Conservation (phyloP, 1,284 basidiomycete species). For the Malassezia nana region DNA sequence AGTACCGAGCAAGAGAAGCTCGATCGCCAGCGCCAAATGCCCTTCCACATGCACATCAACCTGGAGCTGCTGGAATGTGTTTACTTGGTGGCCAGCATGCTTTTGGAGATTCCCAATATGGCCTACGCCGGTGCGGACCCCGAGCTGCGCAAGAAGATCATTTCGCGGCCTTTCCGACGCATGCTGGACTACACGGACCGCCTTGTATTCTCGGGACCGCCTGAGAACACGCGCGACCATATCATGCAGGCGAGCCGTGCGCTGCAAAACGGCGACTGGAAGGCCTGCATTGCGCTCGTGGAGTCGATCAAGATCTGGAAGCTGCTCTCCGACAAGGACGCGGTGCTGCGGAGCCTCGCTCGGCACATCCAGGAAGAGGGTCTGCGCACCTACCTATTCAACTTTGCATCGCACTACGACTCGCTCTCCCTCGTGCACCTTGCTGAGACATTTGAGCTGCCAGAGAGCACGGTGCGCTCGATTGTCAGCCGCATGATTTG, state of each 20-base stretch:
- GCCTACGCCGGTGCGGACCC: slow-evolving; percentile 89
- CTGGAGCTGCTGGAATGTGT: slow-evolving; percentile 93
- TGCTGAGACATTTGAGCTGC: slow-evolving; percentile 74
- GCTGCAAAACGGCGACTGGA: slow-evolving; percentile 92
- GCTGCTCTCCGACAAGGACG: slow-evolving; percentile 71
- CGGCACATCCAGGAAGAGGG: slow-evolving; percentile 98
- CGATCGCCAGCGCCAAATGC: slow-evolving; percentile 86
- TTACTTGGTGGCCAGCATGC: slow-evolving; percentile 95
- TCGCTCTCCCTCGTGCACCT: slow-evolving; percentile 79
- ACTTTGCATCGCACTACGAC: slow-evolving; percentile 89
- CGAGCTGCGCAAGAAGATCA: slow-evolving; percentile 61
- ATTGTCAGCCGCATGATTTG: slow-evolving; percentile 98
- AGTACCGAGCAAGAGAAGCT: slow-evolving; percentile 92
- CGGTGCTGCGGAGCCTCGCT: slow-evolving; percentile 88
- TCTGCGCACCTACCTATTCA: slow-evolving; percentile 91
- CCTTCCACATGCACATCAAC: slow-evolving; percentile 99
- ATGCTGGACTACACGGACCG: slow-evolving; percentile 93
- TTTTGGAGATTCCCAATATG: slow-evolving; percentile 88
- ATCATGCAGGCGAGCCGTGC: slow-evolving; percentile 99
- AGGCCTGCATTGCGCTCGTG: slow-evolving; percentile 81
- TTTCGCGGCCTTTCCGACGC: slow-evolving; percentile 89
- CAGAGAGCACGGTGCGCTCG: slow-evolving; percentile 70
- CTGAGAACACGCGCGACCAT: slow-evolving; percentile 95
- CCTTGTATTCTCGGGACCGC: slow-evolving; percentile 94
- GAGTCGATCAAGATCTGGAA: slow-evolving; percentile 96